A percentile compares a stretch with the other conserved stretches of the same genome.
phyloP scores from a whole-genome alignment of 805 yeast genomes.

The Komagataella pastoris region DNA sequence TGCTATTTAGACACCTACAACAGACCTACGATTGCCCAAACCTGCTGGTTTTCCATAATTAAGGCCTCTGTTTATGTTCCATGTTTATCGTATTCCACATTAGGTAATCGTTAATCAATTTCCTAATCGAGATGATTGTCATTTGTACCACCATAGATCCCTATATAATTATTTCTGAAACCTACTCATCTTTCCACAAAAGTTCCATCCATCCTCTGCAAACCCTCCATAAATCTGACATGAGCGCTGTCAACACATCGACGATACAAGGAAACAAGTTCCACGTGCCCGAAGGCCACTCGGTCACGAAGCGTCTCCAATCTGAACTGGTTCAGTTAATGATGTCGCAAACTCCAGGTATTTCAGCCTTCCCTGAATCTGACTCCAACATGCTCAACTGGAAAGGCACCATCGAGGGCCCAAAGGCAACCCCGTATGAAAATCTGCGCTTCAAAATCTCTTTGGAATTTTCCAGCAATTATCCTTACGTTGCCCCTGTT shows the following conservation, averaged over 20 bases:
- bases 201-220: background rate
- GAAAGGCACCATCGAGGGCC: conserved; percentile 96
- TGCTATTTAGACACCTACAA: background rate
- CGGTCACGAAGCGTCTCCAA: conserved; percentile 36
- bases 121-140: background rate
- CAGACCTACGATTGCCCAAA: background rate
- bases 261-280: background rate
- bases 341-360: conserved; percentile 34
- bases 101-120: background rate
- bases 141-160: background rate
- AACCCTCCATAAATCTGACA: background rate
- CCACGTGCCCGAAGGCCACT: conserved; percentile 22
- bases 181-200: background rate
- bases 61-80: background rate
- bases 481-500: conserved; percentile 98
- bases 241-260: background rate
- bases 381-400: conserved; percentile 51
- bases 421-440: conserved; percentile 64
- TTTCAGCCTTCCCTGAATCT: conserved; percentile 39
- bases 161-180: background rate
- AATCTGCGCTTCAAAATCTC: conserved; percentile 76
- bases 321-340: conserved; percentile 38
- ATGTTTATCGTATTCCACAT: background rate
- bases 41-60: background rate
- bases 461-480: conserved; percentile 92